phyloP scores from a whole-genome alignment of 176 grass and related monocot genomes.

The Oryza brachyantha region DNA sequence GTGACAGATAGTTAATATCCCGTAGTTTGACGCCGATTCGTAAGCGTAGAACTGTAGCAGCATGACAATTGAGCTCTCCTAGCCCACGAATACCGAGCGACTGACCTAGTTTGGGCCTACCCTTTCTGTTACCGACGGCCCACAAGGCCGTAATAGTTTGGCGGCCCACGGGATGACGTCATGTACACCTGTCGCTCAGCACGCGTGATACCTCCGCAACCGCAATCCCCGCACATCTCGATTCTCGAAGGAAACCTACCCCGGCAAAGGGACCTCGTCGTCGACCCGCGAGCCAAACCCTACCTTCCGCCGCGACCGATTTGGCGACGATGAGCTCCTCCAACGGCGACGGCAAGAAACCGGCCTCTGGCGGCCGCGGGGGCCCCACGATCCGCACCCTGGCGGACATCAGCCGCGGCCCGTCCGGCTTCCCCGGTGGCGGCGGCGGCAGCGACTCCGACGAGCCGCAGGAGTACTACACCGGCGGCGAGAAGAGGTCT shows the following conservation, averaged over 20 bases:
- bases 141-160: not conserved
- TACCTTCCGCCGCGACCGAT: conserved; percentile 10
- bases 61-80: too few relatives aligned
- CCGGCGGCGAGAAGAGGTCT: conserved; percentile 94
- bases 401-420: conserved; percentile 68
- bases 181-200: not conserved
- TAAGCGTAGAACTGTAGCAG: too few relatives aligned
- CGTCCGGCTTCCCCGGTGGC: conserved; percentile 44
- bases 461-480: conserved; percentile 95
- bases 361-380: conserved; percentile 34
- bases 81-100: too few relatives aligned
- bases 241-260: too few relatives aligned
- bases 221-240: conserved; percentile 8
- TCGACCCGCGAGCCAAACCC: conserved; percentile 36
- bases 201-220: conserved; percentile 22
- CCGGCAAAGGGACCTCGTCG: not conserved
- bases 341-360: conserved; percentile 29
- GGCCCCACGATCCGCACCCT: conserved; percentile 77
- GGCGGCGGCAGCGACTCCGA: conserved; percentile 61
- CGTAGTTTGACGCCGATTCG: too few relatives aligned
- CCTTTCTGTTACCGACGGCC: too few relatives aligned
- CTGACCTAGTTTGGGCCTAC: too few relatives aligned
- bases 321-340: conserved; percentile 47
- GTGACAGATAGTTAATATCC: too few relatives aligned
- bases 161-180: not conserved